Percentiles rank a stretch among this genome's conserved stretches.
Conservation (phyloP, 2,329 filamentous ascomycete genomes). For the Exophiala alcalophila region DNA sequence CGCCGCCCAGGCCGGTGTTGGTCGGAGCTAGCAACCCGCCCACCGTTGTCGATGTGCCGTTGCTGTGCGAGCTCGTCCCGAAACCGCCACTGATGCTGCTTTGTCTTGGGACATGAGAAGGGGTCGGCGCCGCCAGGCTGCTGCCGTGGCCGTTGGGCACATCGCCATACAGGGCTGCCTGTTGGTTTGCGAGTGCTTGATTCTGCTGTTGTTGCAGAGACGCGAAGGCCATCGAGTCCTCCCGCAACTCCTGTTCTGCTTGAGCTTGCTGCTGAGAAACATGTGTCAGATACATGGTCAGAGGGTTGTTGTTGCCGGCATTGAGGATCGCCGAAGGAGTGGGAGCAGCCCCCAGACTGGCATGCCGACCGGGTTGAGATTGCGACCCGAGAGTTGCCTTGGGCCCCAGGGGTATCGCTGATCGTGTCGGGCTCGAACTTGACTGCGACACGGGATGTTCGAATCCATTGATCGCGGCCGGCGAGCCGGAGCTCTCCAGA, state of each 20-base stretch:
- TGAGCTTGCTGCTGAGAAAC: constrained; percentile 59
- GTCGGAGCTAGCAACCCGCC: constrained; percentile 74
- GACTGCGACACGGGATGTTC: constrained; percentile 55
- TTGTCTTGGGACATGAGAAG: constrained; percentile 45
- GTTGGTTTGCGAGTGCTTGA: constrained; percentile 65
- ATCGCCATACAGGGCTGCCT: constrained; percentile 75
- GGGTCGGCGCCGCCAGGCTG: constrained; percentile 41
- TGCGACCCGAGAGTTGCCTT: constrained; percentile 53
- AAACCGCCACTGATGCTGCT: constrained; percentile 32
- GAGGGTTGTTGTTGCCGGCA: constrained; percentile 73
- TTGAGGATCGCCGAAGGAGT: constrained; percentile 75
- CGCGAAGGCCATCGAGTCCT: constrained; percentile 41
- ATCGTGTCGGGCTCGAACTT: constrained; percentile 60
- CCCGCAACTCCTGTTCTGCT: constrained; percentile 61
- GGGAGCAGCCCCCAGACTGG: constrained; percentile 52
- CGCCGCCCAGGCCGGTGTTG: constrained; percentile 52
- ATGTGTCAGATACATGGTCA: constrained; percentile 91
- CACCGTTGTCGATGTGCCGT: constrained; percentile 64
- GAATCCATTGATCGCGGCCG: constrained; percentile 57
- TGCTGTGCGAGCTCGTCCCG: constrained; percentile 40
- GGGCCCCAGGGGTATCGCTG: constrained; percentile 53
- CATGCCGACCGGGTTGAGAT: constrained; percentile 53
- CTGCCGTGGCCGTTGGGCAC: constrained; percentile 57
- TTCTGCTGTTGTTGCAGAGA: constrained; percentile 61
- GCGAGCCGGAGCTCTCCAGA: constrained; percentile 55